phyloP scores from a whole-genome alignment of 2,329 filamentous ascomycete species.

The Parastagonospora avenae region DNA sequence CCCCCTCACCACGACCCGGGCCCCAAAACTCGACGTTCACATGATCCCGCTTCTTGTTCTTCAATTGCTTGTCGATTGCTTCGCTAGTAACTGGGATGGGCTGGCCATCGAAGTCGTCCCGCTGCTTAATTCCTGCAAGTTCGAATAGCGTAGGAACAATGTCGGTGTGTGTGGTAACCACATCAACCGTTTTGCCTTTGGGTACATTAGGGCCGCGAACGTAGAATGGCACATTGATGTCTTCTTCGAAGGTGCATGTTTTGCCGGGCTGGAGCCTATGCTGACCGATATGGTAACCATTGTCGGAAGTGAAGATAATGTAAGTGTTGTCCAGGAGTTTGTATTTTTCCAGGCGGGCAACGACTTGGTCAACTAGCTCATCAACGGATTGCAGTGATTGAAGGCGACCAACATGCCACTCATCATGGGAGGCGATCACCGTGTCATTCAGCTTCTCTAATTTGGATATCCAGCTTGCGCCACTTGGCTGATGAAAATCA shows the following conservation, averaged over 20 bases:
- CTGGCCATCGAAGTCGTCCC: slow-evolving; percentile 42
- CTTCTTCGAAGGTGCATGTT: slow-evolving; percentile 48
- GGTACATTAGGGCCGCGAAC: slow-evolving; percentile 48
- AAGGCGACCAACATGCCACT: slow-evolving; percentile 58
- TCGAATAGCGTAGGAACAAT: not conserved
- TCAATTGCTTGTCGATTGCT: slow-evolving; percentile 8
- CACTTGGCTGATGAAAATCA: too few relatives aligned
- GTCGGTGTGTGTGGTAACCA: not conserved
- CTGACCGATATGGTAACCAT: slow-evolving; percentile 50
- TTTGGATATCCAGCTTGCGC: too few relatives aligned
- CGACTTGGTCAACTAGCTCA: slow-evolving; percentile 56
- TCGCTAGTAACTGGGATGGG: slow-evolving; percentile 37
- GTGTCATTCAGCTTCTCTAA: slow-evolving; percentile 48
- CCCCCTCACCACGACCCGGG: slow-evolving; percentile 23
- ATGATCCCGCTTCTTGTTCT: slow-evolving; percentile 35
- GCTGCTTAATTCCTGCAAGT: not conserved
- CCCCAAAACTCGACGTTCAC: slow-evolving; percentile 51
- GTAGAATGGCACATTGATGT: slow-evolving; percentile 50
- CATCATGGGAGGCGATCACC: slow-evolving; percentile 58
- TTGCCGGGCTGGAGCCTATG: slow-evolving; percentile 51
- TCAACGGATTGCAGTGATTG: slow-evolving; percentile 60
- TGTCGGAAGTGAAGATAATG: slow-evolving; percentile 50
- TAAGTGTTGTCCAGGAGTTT: slow-evolving; percentile 56
- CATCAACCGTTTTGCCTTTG: slow-evolving; percentile 7
- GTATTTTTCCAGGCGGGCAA: slow-evolving; percentile 49